phyloP scores from a whole-genome alignment of 768 basidiomycete species.

The Russula brevipes region DNA sequence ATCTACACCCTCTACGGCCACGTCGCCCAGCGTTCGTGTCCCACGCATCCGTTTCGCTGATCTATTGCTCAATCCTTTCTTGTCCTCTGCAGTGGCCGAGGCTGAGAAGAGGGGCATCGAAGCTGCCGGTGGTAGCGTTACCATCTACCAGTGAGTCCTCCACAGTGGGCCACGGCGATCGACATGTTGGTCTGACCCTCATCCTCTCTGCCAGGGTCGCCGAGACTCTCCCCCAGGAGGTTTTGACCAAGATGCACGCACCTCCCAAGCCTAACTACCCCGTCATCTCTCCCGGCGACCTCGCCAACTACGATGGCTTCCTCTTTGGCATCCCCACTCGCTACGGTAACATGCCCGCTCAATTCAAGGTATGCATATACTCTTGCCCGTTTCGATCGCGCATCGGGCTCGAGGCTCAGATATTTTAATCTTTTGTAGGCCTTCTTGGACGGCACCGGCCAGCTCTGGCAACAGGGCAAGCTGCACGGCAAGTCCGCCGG shows the following conservation, averaged over 20 bases:
- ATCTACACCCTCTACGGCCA: slow-evolving; percentile 76
- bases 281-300: slow-evolving; percentile 48
- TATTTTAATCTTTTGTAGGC: slow-evolving; percentile 34
- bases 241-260: slow-evolving; percentile 65
- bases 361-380: slow-evolving; percentile 58
- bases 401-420: neutral
- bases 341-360: slow-evolving; percentile 74
- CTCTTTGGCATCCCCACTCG: slow-evolving; percentile 76
- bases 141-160: slow-evolving; percentile 43
- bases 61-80: slow-evolving; percentile 11
- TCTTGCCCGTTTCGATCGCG: neutral
- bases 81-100: slow-evolving; percentile 52
- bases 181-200: neutral
- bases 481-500: slow-evolving; percentile 73
- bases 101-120: slow-evolving; percentile 41
- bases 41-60: neutral
- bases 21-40: slow-evolving; percentile 53
- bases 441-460: slow-evolving; percentile 75
- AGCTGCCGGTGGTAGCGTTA: slow-evolving; percentile 39
- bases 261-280: slow-evolving; percentile 70
- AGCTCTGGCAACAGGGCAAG: slow-evolving; percentile 53
- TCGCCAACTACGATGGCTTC: slow-evolving; percentile 63
- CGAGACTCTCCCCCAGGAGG: slow-evolving; percentile 70
- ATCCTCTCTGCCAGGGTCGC: slow-evolving; percentile 45
- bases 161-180: neutral